A percentile compares a stretch with the other conserved stretches of the same genome.
Evolutionary conservation across 768 basidiomycete genomes (phyloP).

Genomic region (Tylopilus vinaceipallidus): DNA sequence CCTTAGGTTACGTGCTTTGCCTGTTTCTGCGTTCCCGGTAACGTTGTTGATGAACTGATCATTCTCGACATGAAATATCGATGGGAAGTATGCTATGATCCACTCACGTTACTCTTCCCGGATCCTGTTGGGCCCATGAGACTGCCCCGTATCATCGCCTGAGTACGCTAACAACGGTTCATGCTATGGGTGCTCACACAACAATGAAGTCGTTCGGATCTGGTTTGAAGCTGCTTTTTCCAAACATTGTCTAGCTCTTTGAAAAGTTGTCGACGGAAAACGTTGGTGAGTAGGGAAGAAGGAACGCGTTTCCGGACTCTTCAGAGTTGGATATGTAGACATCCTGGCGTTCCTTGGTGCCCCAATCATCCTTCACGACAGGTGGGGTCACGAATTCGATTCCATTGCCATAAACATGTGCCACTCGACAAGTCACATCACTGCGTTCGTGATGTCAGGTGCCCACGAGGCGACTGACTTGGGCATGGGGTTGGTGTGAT

Average conservation of each 20-base stretch:
- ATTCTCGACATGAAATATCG: background rate
- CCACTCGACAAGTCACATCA: background rate
- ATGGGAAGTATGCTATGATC: background rate
- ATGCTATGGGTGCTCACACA: constrained; percentile 5
- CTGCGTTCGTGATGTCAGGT: too few species aligned
- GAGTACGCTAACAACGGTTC: background rate
- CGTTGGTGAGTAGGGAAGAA: background rate
- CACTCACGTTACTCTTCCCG: constrained; percentile 24
- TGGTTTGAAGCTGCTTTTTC: background rate
- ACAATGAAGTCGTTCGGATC: constrained; percentile 10
- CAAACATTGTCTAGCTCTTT: too few species aligned
- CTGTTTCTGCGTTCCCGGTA: constrained; percentile 1
- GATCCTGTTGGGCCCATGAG: constrained; percentile 28
- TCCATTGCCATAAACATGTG: background rate
- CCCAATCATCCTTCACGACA: background rate
- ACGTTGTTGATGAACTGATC: constrained; percentile 15
- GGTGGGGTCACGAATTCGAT: background rate
- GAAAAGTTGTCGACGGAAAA: background rate
- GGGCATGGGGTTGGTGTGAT: background rate
- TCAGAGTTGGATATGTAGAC: background rate
- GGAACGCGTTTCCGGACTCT: background rate
- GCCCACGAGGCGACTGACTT: too few species aligned
- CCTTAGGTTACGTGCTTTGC: background rate
- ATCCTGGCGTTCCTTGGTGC: background rate
- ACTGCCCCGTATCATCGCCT: background rate